Evolutionary conservation across 345 rosid species (phyloP), one percentile per base, ranked within the genome.

Genomic region (Populus nigra): DNA sequence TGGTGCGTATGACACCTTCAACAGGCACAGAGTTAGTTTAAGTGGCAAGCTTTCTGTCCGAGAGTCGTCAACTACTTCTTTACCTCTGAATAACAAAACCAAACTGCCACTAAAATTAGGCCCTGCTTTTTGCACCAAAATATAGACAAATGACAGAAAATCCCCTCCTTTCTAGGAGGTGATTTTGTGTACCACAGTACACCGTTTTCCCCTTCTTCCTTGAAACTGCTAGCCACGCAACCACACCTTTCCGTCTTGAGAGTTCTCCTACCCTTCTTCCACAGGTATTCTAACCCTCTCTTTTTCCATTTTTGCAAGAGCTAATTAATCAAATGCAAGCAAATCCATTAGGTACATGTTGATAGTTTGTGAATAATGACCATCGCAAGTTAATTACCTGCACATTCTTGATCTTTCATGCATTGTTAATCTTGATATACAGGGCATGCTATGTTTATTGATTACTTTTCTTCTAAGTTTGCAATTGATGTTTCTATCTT

Each of bases 121-220:
- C 11, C 1, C 59, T 0, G 59, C 20, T 18, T 50, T 17, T 50
- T 18, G 22, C 18, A 41, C 61, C 61, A 2, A 57, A 57, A 57
- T 59, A 59, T n/a, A 59, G 63, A 11, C 2, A n/a, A 31, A 13
- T 57, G 43, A 78, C 35, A 61, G 59, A 11, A 23, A 63, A 31
- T 57, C 72, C 12, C 86, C 84, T 53, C 74, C 31, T 27, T 69
- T 69, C 5, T 68, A 77, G 87, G 83, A 68, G 80, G 33, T 47
- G 76, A 23, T 70, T 74, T 25, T 31, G 36, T 36, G 36, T 23
- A 55, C 63, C 27, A 65, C n/a, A 41, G 53, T 62, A 73, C 73
- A 66, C 5, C 61, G 47, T 59, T 68, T 38, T 76, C 9, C 73
- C 78, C 4, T 68, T 76, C 67, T 53, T 53, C 35, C 29, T 25